Base-by-base conservation (phyloP, 2,329 filamentous ascomycete genomes). In the Cordyceps fumosorosea region DNA sequence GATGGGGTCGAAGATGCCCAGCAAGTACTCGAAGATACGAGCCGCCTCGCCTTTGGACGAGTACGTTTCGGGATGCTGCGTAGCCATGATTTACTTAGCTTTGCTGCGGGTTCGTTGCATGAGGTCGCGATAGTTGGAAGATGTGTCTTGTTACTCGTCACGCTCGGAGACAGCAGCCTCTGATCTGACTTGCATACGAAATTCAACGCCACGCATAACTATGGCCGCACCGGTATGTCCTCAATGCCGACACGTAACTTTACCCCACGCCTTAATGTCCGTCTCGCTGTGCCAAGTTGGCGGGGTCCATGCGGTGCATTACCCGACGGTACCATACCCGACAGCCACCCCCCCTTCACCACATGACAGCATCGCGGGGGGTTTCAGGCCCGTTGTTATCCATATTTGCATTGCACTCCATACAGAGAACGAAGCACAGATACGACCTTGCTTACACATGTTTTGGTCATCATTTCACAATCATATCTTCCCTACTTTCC, bases 21-120 rank as follows among this genome's bases (percentile, higher is more conserved):
- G 58, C 4, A 72, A 34, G 20, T 69, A 62, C 22, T 69, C 65
- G 18, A 71, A 60, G 37, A 73, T 69, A 2, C 61, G 59, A n/a
- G 29, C 44, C 16, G 66, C 67, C 62, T 73, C 71, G 2, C 65
- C 64, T 24, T 66, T 66, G 7, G 69, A 70, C 53, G 67, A 69
- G 54, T 71, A 72, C 12, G 10, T 5, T 16, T 51, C 26, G 1
- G 14, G 5, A n/a, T 42, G 34, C 4, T 42, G 34, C 7, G 10
- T 12, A 8, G 45, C n/a, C 60, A 62, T 62, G 32, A 18, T 56
- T 16, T 18, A 29, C 48, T 20, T 16, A 12, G n/a, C 53, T 34
- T 11, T 40, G 14, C 32, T 29, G 8, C 29, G 29, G 24, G 4
- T n/a, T 16, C 3, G 42, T n/a, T 29, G 7, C n/a, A 24, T 2